Evolutionary conservation across 169 alveolate genomes (phyloP), one percentile per base, ranked within the genome.

Genomic region (Eimeria maxima): DNA sequence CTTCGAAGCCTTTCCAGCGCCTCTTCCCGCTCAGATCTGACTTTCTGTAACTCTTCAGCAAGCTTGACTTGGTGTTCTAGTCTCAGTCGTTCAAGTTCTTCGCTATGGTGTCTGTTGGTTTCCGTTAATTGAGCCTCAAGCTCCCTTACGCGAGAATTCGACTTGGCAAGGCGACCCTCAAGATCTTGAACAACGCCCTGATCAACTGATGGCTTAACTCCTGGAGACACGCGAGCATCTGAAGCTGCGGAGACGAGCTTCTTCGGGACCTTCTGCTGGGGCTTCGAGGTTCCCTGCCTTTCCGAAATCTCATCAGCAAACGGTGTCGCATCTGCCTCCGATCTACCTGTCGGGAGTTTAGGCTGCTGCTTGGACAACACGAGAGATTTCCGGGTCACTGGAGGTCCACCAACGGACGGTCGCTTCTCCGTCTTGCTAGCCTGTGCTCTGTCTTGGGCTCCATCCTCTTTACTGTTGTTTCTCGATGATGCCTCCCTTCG

Each of bases 351-450:
- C 27, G 94, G 83, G 16, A 65, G 81, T 87, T 65, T 87, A 44
- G 94, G 94, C 69, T 60, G 83, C 67, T 87, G 94, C 81, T 87
- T 87, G 53, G 94, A 38, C 71, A 63, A 63, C 27, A 44, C 29
- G 33, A 22, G n/a, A 33, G 83, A 87, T 24, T 87, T 65, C 69
- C 65, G 47, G n/a, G 94, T 27, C 80, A 55, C 94, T 55, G 83
- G 44, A 44, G 81, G 60, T 4, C 83, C 94, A 42, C 83, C 14
- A 42, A 83, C 69, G 44, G 94, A 33, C 44, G 81, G 57, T 14
- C 47, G 67, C 65, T 27, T 65, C 53, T 87, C 81, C 47, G 83
- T 50, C 44, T 71, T 47, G 47, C n/a, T 14, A 24, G 44, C 53
- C 42, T 63, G 83, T 8, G 78, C 44, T 42, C 71, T 81, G 2